phyloP scores from a whole-genome alignment of 129 eudicot genomes.

The Centaurea solstitialis region DNA sequence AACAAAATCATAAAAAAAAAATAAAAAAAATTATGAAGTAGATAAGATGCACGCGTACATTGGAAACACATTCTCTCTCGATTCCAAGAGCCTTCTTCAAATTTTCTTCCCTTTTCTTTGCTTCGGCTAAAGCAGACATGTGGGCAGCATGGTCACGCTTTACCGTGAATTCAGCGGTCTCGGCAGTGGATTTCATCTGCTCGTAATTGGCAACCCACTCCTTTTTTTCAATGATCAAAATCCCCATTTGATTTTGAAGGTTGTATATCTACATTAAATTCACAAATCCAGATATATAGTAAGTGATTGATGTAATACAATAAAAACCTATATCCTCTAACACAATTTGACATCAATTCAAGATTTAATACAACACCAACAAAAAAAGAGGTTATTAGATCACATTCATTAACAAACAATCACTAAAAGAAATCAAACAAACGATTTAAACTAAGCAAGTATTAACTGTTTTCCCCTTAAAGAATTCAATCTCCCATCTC shows the following conservation, averaged over 20 bases:
- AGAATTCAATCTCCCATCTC: neutral
- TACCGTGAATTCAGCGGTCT: conserved; percentile 56
- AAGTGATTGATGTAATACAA: neutral
- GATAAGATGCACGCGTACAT: conserved; percentile 40
- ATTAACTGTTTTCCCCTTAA: neutral
- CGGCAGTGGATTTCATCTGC: conserved; percentile 58
- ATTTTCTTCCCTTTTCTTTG: conserved; percentile 70
- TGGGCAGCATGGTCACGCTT: conserved; percentile 61
- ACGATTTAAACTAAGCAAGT: neutral
- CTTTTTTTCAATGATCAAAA: conserved; percentile 80
- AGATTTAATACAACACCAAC: conserved; percentile 1
- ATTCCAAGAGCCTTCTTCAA: conserved; percentile 85
- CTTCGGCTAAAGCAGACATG: conserved; percentile 57
- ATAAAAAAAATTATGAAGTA: neutral
- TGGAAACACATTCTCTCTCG: conserved; percentile 89
- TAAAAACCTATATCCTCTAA: neutral
- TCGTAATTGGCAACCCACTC: conserved; percentile 83
- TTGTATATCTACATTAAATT: conserved; percentile 62
- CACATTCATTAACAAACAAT: neutral
- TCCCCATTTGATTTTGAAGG: conserved; percentile 92
- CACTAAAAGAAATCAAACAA: neutral
- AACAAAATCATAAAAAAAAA: neutral
- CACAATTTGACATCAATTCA: neutral
- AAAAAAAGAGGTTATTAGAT: neutral
- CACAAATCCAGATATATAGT: conserved; percentile 2